Conservation (phyloP, 108 stramenopile species). For the Licmophora abbreviata region DNA sequence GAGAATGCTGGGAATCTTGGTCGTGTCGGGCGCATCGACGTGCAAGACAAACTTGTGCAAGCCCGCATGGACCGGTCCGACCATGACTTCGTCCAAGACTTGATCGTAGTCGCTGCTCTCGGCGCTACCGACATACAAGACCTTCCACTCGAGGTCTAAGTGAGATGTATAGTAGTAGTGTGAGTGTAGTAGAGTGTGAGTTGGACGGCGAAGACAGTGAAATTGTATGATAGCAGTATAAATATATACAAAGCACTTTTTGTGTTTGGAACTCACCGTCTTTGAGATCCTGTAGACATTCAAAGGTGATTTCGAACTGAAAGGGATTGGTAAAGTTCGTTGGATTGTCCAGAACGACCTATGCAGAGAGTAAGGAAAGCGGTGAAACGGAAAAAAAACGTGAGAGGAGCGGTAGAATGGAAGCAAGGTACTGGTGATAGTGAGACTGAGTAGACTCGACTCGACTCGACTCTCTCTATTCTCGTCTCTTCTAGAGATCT, state of each 20-base stretch:
- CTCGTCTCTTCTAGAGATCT: not conserved
- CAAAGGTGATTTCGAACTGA: conserved; percentile 98
- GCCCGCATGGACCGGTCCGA: conserved; percentile 95
- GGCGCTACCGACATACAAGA: conserved; percentile 95
- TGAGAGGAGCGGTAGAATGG: conserved; percentile 3
- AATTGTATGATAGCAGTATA: not conserved
- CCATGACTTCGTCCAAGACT: conserved; percentile 91
- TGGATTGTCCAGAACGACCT: conserved; percentile 95
- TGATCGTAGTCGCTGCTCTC: conserved; percentile 89
- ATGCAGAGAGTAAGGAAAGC: conserved; percentile 1
- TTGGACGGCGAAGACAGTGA: not conserved
- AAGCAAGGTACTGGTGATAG: not conserved
- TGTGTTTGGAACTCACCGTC: conserved; percentile 21
- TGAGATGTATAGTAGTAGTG: not conserved
- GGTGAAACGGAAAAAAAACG: not conserved
- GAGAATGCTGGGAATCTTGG: conserved; percentile 82
- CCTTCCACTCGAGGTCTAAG: conserved; percentile 93
- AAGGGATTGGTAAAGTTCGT: conserved; percentile 84
- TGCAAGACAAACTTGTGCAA: conserved; percentile 87
- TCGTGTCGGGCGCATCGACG: conserved; percentile 86
- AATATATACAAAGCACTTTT: not conserved
- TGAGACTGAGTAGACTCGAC: not conserved
- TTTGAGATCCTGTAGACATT: conserved; percentile 84
- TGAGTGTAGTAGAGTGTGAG: conserved; percentile 2
- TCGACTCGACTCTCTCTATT: not conserved